A percentile compares a stretch with the other conserved stretches of the same genome.
Conservation (phyloP, 2,329 filamentous ascomycete genomes). For the Xylariaceae sp. region DNA sequence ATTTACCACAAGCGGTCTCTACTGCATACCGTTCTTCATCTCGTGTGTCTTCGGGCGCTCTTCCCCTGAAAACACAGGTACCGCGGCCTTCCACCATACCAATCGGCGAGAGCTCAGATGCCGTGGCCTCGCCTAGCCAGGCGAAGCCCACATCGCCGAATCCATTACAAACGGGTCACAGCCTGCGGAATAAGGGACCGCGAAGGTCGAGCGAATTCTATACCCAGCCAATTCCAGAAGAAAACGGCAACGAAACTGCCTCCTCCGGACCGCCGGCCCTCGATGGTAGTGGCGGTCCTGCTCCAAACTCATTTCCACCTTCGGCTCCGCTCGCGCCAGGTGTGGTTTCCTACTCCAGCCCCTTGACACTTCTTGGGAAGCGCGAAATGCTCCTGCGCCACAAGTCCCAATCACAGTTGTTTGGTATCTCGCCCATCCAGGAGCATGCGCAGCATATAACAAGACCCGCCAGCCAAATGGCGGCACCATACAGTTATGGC, state of each 20-base stretch:
- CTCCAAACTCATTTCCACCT: conserved; percentile 15
- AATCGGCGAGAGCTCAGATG: conserved; percentile 6
- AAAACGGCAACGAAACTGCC: conserved; percentile 29
- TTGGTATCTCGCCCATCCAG: conserved; percentile 26
- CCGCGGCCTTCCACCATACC: conserved; percentile 15
- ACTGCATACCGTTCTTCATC: conserved; percentile 23
- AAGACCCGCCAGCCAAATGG: conserved; percentile 40
- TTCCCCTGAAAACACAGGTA: conserved; percentile 10
- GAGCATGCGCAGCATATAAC: conserved; percentile 22
- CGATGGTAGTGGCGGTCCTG: conserved; percentile 21
- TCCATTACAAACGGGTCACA: conserved; percentile 20
- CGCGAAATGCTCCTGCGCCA: conserved; percentile 52
- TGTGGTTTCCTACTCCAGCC: conserved; percentile 48
- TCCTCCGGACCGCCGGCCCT: conserved; percentile 15
- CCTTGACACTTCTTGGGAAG: conserved; percentile 53
- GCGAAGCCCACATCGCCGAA: conserved; percentile 6
- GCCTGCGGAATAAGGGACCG: conserved; percentile 24
- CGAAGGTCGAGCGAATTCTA: conserved; percentile 30
- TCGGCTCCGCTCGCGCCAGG: conserved; percentile 38
- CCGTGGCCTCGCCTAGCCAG: neutral
- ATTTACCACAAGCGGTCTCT: conserved; percentile 15
- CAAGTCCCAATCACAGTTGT: conserved; percentile 45
- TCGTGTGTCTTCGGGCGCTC: conserved; percentile 17
- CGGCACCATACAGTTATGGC: conserved; percentile 39
- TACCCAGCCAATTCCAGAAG: conserved; percentile 44